Percentiles rank a stretch among this genome's conserved stretches.
Conservation (phyloP, 1,284 basidiomycete species). For the Leccinum angustisporum region DNA sequence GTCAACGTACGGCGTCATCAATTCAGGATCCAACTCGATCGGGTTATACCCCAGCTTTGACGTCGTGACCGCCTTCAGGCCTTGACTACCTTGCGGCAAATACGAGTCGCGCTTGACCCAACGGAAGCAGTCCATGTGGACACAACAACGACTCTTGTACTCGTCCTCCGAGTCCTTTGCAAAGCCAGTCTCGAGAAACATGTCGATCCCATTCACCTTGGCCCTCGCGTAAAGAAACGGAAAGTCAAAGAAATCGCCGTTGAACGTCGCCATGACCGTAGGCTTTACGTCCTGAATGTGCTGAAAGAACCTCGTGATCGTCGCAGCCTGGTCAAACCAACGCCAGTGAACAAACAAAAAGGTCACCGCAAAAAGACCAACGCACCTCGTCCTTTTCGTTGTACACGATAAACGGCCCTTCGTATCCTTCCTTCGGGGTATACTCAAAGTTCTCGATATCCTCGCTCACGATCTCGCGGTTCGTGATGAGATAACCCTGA, state of each 20-base stretch:
- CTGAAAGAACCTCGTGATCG: constrained; percentile 87
- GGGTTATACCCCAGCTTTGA: constrained; percentile 97
- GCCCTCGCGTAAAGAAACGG: constrained; percentile 94
- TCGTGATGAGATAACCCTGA: constrained; percentile 97
- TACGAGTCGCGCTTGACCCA: constrained; percentile 99
- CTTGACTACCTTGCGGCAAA: constrained; percentile 97
- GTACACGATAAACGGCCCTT: constrained; percentile 95
- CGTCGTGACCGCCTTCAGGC: constrained; percentile 97
- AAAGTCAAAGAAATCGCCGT: constrained; percentile 99
- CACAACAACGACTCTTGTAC: constrained; percentile 90
- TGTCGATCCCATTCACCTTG: constrained; percentile 89
- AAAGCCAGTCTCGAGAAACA: constrained; percentile 96
- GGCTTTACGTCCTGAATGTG: constrained; percentile 93
- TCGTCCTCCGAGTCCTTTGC: constrained; percentile 91
- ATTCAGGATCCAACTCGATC: constrained; percentile 95
- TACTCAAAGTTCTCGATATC: constrained; percentile 99
- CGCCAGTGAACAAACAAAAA: background rate
- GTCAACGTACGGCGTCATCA: constrained; percentile 92
- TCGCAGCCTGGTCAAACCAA: constrained; percentile 52
- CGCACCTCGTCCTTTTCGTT: constrained; percentile 90
- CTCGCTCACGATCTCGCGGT: constrained; percentile 95
- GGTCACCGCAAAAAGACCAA: background rate
- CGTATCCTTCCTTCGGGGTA: constrained; percentile 97
- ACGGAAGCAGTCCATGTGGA: constrained; percentile 99
- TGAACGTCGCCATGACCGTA: constrained; percentile 98